Evolutionary conservation across 108 stramenopile genomes (phyloP).

Genomic region (Nitzschia sp.): DNA sequence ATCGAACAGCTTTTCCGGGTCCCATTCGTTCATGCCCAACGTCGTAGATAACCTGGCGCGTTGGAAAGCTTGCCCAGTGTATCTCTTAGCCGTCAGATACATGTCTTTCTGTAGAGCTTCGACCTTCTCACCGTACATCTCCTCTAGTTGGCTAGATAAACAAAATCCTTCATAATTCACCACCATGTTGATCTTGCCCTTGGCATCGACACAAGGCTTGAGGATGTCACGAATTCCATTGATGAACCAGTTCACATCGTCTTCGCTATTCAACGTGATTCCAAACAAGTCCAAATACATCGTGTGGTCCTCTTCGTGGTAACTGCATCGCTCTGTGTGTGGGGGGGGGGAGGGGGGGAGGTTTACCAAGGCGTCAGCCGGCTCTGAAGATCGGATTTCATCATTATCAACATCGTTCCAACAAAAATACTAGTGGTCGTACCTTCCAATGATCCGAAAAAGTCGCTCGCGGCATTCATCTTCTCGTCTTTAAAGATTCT

Average conservation of each 20-base stretch:
- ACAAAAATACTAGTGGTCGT: background rate
- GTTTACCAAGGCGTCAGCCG: no score
- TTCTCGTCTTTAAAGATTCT: conserved; percentile 53
- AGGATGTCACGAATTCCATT: conserved; percentile 40
- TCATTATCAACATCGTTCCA: background rate
- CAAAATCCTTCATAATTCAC: conserved; percentile 67
- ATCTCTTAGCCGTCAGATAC: conserved; percentile 57
- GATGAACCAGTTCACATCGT: conserved; percentile 55
- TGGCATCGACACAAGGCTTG: conserved; percentile 29
- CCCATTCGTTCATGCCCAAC: conserved; percentile 40
- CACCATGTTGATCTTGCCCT: conserved; percentile 54
- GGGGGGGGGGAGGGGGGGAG: no score
- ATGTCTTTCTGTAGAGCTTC: conserved; percentile 26
- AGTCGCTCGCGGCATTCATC: conserved; percentile 47
- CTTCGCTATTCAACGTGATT: conserved; percentile 46
- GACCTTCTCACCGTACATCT: conserved; percentile 28
- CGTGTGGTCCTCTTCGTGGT: conserved; percentile 55
- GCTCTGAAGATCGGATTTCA: background rate
- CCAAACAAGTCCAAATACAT: conserved; percentile 67
- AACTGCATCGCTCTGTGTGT: conserved; percentile 36
- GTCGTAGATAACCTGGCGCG: conserved; percentile 43
- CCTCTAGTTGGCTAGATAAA: conserved; percentile 47
- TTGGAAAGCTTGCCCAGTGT: conserved; percentile 57
- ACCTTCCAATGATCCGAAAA: conserved; percentile 53
- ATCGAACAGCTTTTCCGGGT: conserved; percentile 42